Conservation (phyloP, 2,329 filamentous ascomycete genomes). For the Akanthomyces lecanii region DNA sequence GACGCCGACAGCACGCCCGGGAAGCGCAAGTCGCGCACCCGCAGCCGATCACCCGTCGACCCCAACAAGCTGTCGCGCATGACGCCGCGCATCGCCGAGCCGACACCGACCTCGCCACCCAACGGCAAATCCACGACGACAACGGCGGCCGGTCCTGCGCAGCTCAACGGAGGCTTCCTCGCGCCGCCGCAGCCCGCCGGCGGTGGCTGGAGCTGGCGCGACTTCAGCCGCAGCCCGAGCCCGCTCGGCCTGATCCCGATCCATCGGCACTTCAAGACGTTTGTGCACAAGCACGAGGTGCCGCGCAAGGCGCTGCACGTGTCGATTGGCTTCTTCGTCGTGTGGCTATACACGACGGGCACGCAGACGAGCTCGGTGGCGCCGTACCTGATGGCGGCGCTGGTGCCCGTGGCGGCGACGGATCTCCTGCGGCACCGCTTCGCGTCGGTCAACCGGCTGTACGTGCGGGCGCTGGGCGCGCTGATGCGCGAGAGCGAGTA, state of each 20-base stretch:
- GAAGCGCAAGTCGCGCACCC: conserved; percentile 60
- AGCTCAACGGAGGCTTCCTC: conserved; percentile 58
- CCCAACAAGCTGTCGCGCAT: conserved; percentile 49
- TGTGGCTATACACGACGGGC: conserved; percentile 78
- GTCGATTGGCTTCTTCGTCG: conserved; percentile 90
- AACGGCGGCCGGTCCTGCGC: conserved; percentile 26
- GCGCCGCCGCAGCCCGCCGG: conserved; percentile 61
- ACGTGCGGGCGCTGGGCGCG: conserved; percentile 78
- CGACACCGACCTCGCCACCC: not conserved
- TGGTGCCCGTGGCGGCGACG: conserved; percentile 78
- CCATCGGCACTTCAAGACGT: conserved; percentile 83
- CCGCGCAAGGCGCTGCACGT: conserved; percentile 91
- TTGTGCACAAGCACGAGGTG: conserved; percentile 96
- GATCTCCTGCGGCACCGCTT: conserved; percentile 83
- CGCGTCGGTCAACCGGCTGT: conserved; percentile 76
- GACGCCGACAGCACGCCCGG: conserved; percentile 34
- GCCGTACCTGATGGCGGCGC: conserved; percentile 72
- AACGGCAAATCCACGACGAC: conserved; percentile 24
- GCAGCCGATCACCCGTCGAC: conserved; percentile 66
- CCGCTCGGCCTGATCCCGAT: conserved; percentile 93
- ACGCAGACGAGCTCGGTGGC: conserved; percentile 74
- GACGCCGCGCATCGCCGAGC: conserved; percentile 40
- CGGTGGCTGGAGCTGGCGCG: conserved; percentile 71
- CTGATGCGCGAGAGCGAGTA: conserved; percentile 98
- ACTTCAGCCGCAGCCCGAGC: conserved; percentile 86